Evolutionary conservation across 2,329 filamentous ascomycete species (phyloP).

Genomic region (Claviceps arundinis): DNA sequence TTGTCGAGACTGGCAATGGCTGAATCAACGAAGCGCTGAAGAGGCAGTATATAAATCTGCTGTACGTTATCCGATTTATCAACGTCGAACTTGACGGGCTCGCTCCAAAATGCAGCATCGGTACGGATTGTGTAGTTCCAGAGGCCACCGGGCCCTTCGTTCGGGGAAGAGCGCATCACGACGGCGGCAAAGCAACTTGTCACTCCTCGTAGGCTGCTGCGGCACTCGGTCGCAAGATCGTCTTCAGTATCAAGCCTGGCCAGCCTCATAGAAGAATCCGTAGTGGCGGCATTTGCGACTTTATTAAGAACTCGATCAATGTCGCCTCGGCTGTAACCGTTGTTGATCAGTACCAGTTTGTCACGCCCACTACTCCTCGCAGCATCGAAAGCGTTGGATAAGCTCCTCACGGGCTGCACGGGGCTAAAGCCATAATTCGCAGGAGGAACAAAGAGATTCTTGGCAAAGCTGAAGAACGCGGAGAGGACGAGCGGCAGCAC

Average conservation of each 20-base stretch:
- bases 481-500: conserved; percentile 45
- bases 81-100: conserved; percentile 49
- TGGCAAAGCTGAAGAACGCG: conserved; percentile 54
- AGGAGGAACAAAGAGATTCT: conserved; percentile 71
- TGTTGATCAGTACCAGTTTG: conserved; percentile 69
- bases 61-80: conserved; percentile 55
- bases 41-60: conserved; percentile 63
- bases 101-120: conserved; percentile 50
- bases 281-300: conserved; percentile 43
- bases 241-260: conserved; percentile 38
- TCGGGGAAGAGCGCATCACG: conserved; percentile 63
- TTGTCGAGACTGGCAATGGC: conserved; percentile 49
- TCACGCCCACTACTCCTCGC: conserved; percentile 44
- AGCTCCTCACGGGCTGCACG: conserved; percentile 45
- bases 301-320: conserved; percentile 58
- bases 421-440: conserved; percentile 61
- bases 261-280: conserved; percentile 38
- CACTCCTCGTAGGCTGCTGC: conserved; percentile 50
- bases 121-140: conserved; percentile 84
- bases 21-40: conserved; percentile 66
- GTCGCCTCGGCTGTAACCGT: conserved; percentile 51
- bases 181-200: conserved; percentile 61
- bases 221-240: conserved; percentile 51
- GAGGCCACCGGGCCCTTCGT: conserved; percentile 47
- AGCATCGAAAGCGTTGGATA: conserved; percentile 48